Percentiles rank a stretch among this genome's conserved stretches.
These are phyloP conservation scores for Fusarium avenaceum DNA, from an alignment of 2,329 filamentous ascomycete genomes.

Conservation along the genomic window DNA sequence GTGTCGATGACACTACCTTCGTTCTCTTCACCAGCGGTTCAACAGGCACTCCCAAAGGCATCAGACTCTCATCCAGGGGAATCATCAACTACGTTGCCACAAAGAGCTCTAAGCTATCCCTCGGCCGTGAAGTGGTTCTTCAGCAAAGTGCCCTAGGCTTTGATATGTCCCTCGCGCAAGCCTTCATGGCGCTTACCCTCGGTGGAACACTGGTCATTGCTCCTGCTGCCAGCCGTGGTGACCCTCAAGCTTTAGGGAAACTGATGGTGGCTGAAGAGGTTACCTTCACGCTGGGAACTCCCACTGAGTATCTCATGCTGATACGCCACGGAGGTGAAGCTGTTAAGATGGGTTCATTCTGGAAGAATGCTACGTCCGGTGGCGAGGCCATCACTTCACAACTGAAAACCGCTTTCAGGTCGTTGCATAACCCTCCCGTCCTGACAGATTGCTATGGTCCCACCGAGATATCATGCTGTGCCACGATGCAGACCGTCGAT, in stretches of 20 bases:
- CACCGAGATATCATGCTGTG: conserved; percentile 12
- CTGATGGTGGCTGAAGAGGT: not conserved
- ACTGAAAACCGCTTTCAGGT: fast-evolving
- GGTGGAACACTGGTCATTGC: not conserved
- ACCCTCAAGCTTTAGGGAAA: not conserved
- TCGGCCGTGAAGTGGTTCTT: not conserved
- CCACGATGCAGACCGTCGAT: not conserved
- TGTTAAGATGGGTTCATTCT: not conserved
- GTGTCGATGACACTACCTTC: not conserved
- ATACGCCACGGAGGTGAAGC: not conserved
- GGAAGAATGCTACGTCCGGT: not conserved
- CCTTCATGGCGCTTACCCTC: not conserved
- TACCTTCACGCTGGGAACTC: not conserved
- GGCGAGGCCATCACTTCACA: not conserved
- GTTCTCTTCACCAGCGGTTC: conserved; percentile 4
- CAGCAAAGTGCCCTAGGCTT: conserved; percentile 7
- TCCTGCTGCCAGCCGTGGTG: not conserved
- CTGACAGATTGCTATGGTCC: not conserved
- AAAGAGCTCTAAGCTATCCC: not conserved
- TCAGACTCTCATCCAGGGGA: not conserved
- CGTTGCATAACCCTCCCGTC: not conserved
- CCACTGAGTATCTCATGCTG: conserved; percentile 7
- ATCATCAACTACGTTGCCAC: conserved; percentile 5
- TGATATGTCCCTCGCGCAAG: conserved; percentile 1
- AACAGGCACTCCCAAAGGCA: not conserved